Evolutionary conservation across 2,329 filamentous ascomycete species (phyloP).

Genomic region (Calonectria crousiana): DNA sequence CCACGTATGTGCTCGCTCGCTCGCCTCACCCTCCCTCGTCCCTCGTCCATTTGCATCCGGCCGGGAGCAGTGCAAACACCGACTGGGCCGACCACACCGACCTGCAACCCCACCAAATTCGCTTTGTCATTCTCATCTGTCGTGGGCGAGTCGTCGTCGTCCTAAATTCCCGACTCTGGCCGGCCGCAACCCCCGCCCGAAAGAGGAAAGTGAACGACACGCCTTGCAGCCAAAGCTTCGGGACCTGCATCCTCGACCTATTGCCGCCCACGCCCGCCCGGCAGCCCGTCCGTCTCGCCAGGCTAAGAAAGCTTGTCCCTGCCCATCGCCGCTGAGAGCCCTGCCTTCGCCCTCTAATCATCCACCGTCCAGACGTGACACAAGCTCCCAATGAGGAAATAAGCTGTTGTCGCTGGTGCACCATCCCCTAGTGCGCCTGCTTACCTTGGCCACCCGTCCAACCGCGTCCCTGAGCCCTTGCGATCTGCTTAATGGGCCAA

Average conservation of each 20-base stretch:
- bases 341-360: neutral
- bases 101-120: constrained; percentile 11
- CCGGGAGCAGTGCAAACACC: constrained; percentile 5
- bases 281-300: constrained; percentile 8
- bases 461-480: constrained; percentile 16
- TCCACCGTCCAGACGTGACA: constrained; percentile 33
- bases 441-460: neutral
- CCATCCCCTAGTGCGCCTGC: constrained; percentile 7
- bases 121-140: constrained; percentile 13
- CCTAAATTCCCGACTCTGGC: constrained; percentile 33
- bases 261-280: constrained; percentile 6
- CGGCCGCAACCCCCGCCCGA: constrained; percentile 38
- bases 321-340: neutral
- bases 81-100: neutral
- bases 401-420: constrained; percentile 34
- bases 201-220: constrained; percentile 49
- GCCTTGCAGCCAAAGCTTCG: constrained; percentile 45
- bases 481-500: constrained; percentile 22
- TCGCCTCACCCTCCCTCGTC: neutral
- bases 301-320: constrained; percentile 19
- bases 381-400: constrained; percentile 45
- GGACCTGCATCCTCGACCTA: constrained; percentile 42
- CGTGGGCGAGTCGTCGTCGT: neutral
- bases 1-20: constrained; percentile 1
- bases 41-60: neutral